A percentile compares a stretch with the other conserved stretches of the same genome.
These are phyloP conservation scores for Botrytis byssoidea DNA, from an alignment of 2,329 filamentous ascomycete species.

Conservation along the genomic window DNA sequence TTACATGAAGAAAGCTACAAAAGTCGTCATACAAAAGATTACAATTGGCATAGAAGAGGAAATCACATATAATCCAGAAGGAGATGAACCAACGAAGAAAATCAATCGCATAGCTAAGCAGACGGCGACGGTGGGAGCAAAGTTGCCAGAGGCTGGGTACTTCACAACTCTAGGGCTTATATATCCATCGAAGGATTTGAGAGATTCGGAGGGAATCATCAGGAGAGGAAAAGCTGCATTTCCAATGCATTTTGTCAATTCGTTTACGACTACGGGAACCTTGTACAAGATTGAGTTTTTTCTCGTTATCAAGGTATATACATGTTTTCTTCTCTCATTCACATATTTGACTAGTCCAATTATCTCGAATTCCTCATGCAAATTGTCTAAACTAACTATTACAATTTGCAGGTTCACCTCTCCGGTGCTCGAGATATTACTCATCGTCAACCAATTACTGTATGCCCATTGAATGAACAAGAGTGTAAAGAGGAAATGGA, in stretches of 20 bases:
- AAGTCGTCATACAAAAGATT: conserved; percentile 91
- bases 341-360: background rate
- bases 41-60: conserved; percentile 94
- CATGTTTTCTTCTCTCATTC: background rate
- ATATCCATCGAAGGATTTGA: conserved; percentile 84
- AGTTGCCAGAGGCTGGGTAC: conserved; percentile 86
- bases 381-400: conserved; percentile 14
- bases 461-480: conserved; percentile 92
- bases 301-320: conserved; percentile 81
- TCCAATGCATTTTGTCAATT: conserved; percentile 81
- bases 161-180: conserved; percentile 88
- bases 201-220: conserved; percentile 84
- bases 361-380: background rate
- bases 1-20: conserved; percentile 85
- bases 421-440: conserved; percentile 84
- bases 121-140: conserved; percentile 75
- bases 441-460: conserved; percentile 88
- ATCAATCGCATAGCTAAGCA: conserved; percentile 84
- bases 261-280: conserved; percentile 90
- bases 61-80: conserved; percentile 97
- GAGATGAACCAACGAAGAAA: conserved; percentile 90
- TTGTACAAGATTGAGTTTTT: conserved; percentile 99
- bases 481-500: conserved; percentile 99
- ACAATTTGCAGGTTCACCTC: conserved; percentile 68
- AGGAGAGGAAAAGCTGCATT: conserved; percentile 83